Base-by-base conservation (phyloP, 2,329 filamentous ascomycete species). In the Cladophialophora immunda region DNA sequence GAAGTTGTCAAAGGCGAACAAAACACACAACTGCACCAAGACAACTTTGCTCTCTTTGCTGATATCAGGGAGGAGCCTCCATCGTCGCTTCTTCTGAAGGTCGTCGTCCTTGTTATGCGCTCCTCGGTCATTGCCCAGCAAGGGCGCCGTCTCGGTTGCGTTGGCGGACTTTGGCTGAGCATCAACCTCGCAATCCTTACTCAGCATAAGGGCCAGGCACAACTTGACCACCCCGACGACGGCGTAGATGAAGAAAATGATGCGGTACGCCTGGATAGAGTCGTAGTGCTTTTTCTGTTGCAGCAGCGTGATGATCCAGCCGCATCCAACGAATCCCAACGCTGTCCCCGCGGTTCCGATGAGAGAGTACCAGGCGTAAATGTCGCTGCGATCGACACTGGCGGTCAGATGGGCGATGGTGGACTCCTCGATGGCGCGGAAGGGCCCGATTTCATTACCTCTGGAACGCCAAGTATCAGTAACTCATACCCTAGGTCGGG, bases 1-100 rank as follows among this genome's bases (percentile, higher is more conserved):
- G 64, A 93, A 85, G 0, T 88, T 86, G 75, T 93, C 91, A 5
- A 93, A 73, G 1, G 84, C 85, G 72, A 93, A 90, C 1, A 94
- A 80, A 7, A 90, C 77, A 73, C 88, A 90, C 0, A 94, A 81
- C 58, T 87, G 86, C 59, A 85, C 75, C 5, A 91, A 80, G 32
- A 89, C 82, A 0, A 79, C 73, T 6, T 83, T 78, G 38, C 84
- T 88, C n/a, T 85, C 65, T 36, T 65, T 59, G 55, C 65, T 66
- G 58, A 71, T 68, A 15, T 69, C 38, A 5, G 70, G 84, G 32
- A 90, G 75, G n/a, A 87, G 75, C 2, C 75, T 69, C 61, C 75
- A 78, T 65, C 73, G 77, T 45, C 73, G 77, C 50, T 68, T 69
- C n/a, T 71, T 73, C 53, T 52, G 8, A 11, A 63, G 32, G 6